Evolutionary conservation across 345 rosid genomes (phyloP).

Genomic region (Eucalyptus pauciflora): DNA sequence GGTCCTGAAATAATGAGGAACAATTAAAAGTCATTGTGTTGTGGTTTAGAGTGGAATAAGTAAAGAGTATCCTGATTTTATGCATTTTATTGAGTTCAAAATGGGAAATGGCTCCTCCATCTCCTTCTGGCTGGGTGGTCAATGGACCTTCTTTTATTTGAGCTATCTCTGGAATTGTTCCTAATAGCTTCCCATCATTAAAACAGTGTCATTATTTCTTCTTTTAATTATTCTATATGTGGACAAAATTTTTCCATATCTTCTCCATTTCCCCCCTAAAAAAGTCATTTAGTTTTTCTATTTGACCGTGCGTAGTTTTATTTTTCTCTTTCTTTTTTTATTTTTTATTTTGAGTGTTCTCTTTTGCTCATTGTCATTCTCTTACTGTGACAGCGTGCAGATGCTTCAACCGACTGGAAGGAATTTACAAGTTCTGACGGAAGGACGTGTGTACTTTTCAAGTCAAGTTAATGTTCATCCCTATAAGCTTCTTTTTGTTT

Average conservation of each 20-base stretch:
- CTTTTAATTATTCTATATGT: background rate
- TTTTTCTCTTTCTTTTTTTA: no score
- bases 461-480: background rate
- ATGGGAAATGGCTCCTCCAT: background rate
- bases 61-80: background rate
- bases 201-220: background rate
- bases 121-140: background rate
- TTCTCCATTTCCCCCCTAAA: background rate
- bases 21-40: background rate
- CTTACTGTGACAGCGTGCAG: conserved; percentile 60
- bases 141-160: background rate
- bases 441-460: conserved; percentile 46
- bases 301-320: background rate
- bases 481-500: background rate
- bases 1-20: background rate
- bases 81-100: background rate
- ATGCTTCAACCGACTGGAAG: conserved; percentile 94
- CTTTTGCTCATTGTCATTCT: background rate
- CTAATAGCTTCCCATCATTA: background rate
- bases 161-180: background rate
- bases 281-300: background rate
- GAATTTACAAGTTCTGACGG: conserved; percentile 91
- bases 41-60: background rate
- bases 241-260: background rate
- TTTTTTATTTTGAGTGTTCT: background rate